Evolutionary conservation across 176 grass and related monocot genomes (phyloP), one percentile per base, ranked within the genome.

Genomic region (Bothriochloa decipiens): DNA sequence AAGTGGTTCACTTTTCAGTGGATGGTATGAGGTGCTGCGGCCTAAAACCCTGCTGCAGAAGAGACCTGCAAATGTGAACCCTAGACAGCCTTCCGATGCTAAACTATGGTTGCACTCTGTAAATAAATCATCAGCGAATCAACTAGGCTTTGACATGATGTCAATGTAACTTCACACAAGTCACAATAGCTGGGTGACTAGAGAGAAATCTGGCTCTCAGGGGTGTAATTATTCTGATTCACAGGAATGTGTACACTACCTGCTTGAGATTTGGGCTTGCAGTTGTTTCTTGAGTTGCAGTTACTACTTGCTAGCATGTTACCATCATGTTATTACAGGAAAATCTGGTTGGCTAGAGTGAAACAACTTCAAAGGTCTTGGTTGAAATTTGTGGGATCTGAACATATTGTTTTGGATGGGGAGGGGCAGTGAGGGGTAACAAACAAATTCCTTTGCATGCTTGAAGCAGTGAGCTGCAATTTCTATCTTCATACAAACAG

Each of bases 11-110:
- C 84, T 98, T 98, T 85, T 90, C 82, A 12, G 87, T 91, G 1
- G 89, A 90, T 32, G 93, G 86, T 26, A 83, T 65, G 37, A 79
- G 18, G 20, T 96, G 96, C 68, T 98, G 96, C 46, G 85, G 81
- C 20, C 65, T 89, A 43, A 95, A 82, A 86, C 72, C 93, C 62
- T 98, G 93, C 85, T 95, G 91, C 87, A 93, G 86, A 95, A 93
- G 69, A 87, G 89, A 94, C 67, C 78, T 82, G 65, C 72, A 85
- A 33, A 76, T 86, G 47, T 90, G 73, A 83, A 62, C 39, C 39
- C 8, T 50, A 68, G 58, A 47, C 3, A 28, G 29, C 79, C 46
- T 49, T 73, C 57, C 25, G 35, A 29, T 15, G 58, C 72, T 63
- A 77, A 46, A n/a, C 67, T 43, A 81, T 3, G 65, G 41, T 66